Evolutionary conservation across 2,329 filamentous ascomycete species (phyloP).

Genomic region (Huntiella savannae): DNA sequence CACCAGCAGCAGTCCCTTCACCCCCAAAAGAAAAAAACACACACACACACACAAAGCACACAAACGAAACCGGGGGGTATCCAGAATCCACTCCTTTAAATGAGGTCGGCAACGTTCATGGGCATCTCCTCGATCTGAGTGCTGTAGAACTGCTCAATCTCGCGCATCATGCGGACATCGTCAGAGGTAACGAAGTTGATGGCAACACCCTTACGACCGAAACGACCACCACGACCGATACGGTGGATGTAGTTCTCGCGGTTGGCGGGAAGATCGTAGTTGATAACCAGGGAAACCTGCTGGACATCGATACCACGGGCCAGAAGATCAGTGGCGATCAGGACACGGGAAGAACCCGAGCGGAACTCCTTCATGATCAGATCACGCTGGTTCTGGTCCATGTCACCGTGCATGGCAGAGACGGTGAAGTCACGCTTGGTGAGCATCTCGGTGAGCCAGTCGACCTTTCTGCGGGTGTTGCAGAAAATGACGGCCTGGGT

Average conservation of each 20-base stretch:
- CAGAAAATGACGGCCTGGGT: constrained; percentile 99
- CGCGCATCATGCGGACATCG: constrained; percentile 98
- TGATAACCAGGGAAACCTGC: constrained; percentile 98
- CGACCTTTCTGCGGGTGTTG: constrained; percentile 99
- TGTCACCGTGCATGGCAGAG: constrained; percentile 98
- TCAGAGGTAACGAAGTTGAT: constrained; percentile 99
- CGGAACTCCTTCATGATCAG: constrained; percentile 99
- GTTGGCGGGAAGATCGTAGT: constrained; percentile 98
- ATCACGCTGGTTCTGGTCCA: constrained; percentile 95
- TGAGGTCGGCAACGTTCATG: constrained; percentile 71
- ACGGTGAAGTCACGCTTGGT: constrained; percentile 97
- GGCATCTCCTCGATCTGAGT: constrained; percentile 99
- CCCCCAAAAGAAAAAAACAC: constrained; percentile 4
- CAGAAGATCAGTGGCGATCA: constrained; percentile 93
- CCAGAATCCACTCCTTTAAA: constrained; percentile 28
- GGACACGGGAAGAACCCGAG: constrained; percentile 90
- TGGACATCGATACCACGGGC: constrained; percentile 99
- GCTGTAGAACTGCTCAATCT: constrained; percentile 99
- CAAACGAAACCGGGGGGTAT: constrained; percentile 5
- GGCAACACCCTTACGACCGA: constrained; percentile 98
- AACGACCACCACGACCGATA: constrained; percentile 98
- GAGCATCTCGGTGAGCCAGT: constrained; percentile 99
- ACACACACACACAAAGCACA: not conserved
- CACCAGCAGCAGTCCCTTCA: too few relatives aligned
- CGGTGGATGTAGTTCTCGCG: constrained; percentile 99